Conservation (phyloP, 495 filamentous ascomycete genomes). For the Neurospora sp. region DNA sequence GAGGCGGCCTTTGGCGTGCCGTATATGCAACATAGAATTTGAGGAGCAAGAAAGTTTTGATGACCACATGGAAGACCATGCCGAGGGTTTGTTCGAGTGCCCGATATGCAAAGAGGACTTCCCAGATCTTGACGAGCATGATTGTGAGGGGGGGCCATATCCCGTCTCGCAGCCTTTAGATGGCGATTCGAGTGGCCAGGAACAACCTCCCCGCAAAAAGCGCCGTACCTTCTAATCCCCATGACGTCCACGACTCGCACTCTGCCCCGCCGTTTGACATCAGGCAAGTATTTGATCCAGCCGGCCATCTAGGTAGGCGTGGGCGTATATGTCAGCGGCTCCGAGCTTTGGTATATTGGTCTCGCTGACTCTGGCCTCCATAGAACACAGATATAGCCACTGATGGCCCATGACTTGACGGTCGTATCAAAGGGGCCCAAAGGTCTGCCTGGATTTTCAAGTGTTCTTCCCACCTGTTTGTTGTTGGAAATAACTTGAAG, state of each 20-base stretch:
- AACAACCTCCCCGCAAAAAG: not conserved
- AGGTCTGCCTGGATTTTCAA: not conserved
- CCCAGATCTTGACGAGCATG: not conserved
- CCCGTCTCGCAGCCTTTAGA: not conserved
- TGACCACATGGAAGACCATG: not conserved
- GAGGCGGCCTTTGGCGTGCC: no score
- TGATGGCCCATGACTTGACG: not conserved
- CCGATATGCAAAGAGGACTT: not conserved
- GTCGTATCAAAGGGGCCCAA: not conserved
- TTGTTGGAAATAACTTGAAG: not conserved
- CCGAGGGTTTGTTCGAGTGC: not conserved
- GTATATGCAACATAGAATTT: not conserved
- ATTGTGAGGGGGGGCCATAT: not conserved
- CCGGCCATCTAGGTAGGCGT: not conserved
- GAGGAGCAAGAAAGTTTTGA: not conserved
- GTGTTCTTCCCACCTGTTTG: not conserved
- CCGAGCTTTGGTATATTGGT: not conserved
- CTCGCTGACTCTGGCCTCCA: not conserved
- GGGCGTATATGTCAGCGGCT: not conserved
- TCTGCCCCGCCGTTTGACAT: not conserved
- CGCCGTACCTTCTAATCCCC: not conserved
- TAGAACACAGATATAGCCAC: not conserved
- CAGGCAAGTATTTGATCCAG: not conserved
- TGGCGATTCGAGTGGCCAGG: not conserved
- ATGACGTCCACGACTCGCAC: not conserved